Evolutionary conservation across 1,284 basidiomycete species (phyloP), one percentile per base, ranked within the genome.

Genomic region (Cutaneotrichosporon arboriforme): DNA sequence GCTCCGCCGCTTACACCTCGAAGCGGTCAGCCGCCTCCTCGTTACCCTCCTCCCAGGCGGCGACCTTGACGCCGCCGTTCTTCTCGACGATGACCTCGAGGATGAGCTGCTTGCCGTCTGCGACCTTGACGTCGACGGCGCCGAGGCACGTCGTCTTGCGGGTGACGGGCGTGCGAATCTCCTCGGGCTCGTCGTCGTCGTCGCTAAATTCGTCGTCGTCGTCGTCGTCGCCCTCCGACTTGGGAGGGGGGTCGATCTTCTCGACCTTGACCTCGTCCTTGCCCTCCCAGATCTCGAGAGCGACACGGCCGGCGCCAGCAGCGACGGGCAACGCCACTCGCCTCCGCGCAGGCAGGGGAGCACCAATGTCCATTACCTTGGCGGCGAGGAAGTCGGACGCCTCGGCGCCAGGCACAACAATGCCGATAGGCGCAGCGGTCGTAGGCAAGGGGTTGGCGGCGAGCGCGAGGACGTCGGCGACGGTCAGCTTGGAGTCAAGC

Each of bases 271-370:
- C 81, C 13, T 81, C 82, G 64, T 90, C 85, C 59, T 84, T 83
- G 42, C 87, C 88, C 74, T 97, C 89, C 84, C 88, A 92, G 39
- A 97, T 76, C 73, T 93, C 89, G 57, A 94, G 80, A 14, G 82
- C 84, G 44, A 90, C 79, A 50, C 75, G 77, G 38, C 72, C 72
- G 7, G 84, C 73, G 40, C 72, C 72, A 7, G 84, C 73, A 34
- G 81, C 79, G 22, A 87, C 83, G n/a, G 86, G 83, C 62, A 96
- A 79, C 15, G 82, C 78, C 46, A 88, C 79, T 5, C 80, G 79
- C 48, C 92, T 78, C 55, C 91, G 79, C 33, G 83, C 83, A 35
- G 93, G 92, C 13, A 94, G 77, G 0, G 87, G 84, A 0, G 90
- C 90, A 64, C 88, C 86, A 55, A 81, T 80, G 35, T 81, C 78